Conservation (phyloP, 2,329 filamentous ascomycete genomes). For the Botrytis aclada region DNA sequence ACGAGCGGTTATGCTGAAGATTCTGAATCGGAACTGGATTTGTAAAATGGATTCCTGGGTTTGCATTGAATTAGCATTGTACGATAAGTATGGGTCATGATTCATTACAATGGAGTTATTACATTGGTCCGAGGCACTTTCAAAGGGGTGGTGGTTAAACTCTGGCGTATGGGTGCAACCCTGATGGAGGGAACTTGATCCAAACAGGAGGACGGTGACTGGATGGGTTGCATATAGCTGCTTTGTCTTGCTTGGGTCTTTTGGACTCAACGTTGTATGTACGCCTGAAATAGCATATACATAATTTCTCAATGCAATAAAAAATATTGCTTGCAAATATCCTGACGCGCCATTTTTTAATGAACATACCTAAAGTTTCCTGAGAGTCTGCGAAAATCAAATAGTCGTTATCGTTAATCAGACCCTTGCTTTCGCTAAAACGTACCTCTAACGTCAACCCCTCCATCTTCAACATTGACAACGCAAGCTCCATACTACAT, state of each 20-base stretch:
- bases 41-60: conserved; percentile 17
- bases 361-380: too few relatives aligned
- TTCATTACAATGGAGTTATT: conserved; percentile 17
- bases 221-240: conserved; percentile 17
- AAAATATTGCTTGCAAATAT: background rate
- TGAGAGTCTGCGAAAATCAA: background rate
- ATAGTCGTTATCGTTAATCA: conserved; percentile 3
- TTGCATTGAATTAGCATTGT: conserved; percentile 21
- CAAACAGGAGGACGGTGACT: background rate
- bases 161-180: conserved; percentile 18
- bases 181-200: background rate
- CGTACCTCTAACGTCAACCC: conserved; percentile 16
- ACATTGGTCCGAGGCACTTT: conserved; percentile 18
- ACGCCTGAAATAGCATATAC: conserved; percentile 7
- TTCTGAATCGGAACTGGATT: conserved; percentile 34
- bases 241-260: conserved; percentile 1
- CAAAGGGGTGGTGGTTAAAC: conserved; percentile 5
- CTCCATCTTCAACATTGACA: conserved; percentile 18
- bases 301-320: background rate
- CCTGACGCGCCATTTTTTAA: too few relatives aligned
- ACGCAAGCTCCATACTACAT: conserved; percentile 17
- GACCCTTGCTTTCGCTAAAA: conserved; percentile 20
- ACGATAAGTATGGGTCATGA: conserved; percentile 15
- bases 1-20: conserved; percentile 38
- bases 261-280: conserved; percentile 8